Conservation (phyloP, 306 rosid genomes). For the Quercus engelmannii region DNA sequence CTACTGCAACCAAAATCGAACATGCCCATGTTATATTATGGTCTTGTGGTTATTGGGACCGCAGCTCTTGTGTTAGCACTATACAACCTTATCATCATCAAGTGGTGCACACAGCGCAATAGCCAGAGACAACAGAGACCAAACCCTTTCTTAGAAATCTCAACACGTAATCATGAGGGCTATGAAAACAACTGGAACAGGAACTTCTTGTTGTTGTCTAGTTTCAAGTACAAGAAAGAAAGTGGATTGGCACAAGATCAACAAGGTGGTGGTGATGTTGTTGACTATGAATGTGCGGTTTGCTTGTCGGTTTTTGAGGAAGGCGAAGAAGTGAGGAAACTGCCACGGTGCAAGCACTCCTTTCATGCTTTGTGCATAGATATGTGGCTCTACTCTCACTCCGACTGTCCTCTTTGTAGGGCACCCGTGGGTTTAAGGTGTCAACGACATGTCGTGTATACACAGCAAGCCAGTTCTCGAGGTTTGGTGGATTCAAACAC, state of each 20-base stretch:
- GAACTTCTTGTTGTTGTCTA: constrained; percentile 28
- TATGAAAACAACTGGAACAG: constrained; percentile 21
- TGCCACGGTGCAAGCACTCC: constrained; percentile 71
- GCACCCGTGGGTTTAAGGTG: constrained; percentile 35
- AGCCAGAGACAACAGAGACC: constrained; percentile 4
- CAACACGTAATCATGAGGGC: constrained; percentile 11
- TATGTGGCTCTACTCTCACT: constrained; percentile 91
- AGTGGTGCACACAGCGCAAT: constrained; percentile 31
- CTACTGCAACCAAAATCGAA: constrained; percentile 23
- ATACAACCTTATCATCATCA: constrained; percentile 68
- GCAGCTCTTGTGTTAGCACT: constrained; percentile 50
- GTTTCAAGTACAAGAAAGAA: constrained; percentile 79
- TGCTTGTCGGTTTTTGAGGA: constrained; percentile 84
- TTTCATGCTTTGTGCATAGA: constrained; percentile 84
- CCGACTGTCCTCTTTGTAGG: constrained; percentile 88
- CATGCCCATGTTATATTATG: constrained; percentile 63
- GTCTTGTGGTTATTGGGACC: constrained; percentile 60
- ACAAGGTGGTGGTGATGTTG: neutral
- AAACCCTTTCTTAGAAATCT: neutral
- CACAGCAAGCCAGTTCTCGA: constrained; percentile 31
- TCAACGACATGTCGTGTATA: constrained; percentile 7
- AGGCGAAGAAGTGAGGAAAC: constrained; percentile 73
- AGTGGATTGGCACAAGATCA: neutral
- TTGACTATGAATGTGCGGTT: constrained; percentile 57
- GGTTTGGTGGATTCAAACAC: constrained; percentile 15